Base-by-base conservation (phyloP, 2,329 filamentous ascomycete species). In the Xylariaceae sp. region DNA sequence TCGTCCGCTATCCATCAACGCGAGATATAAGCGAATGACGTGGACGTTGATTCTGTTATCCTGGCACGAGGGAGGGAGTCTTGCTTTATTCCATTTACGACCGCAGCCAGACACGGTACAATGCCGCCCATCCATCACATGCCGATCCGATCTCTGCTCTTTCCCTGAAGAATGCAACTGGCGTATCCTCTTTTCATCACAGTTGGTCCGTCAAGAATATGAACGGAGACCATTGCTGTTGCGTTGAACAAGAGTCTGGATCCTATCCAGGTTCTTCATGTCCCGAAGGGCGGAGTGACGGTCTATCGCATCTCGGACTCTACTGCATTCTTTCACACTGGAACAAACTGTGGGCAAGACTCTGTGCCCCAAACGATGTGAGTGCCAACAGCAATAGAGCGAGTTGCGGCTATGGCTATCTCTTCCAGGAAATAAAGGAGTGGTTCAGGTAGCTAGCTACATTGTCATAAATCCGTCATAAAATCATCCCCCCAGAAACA, bases 191-290 rank as follows among this genome's bases (percentile, higher is more conserved):
- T 62, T 63, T 74, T 63, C 62, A 67, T 58, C 62, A 67, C 48
- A 65, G 74, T 10, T 68, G 72, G 37, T 67, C 71, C 41, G 70
- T 76, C 50, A 82, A 77, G 59, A 82, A 80, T 70, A 74, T 83
- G 68, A 73, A 73, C 18, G 70, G 72, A 11, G 10, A 72, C 73
- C 2, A 59, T 83, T 8, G 81, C 77, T 0, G 73, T 82, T 5
- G 78, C 76, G 1, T 57, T 82, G 7, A 76, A 75, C 3, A 75
- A 75, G 2, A 74, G 72, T 57, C 63, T 68, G 2, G 66, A 77
- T 23, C 78, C 80, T 4, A 69, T 84, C 10, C 75, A 76, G 4
- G 78, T 77, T 66, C 70, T 80, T n/a, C 72, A 73, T 13, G 63
- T 80, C 23, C 23, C 23, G 23, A 30, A 6, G 23, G 23, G 23